Percentiles rank a stretch among this genome's conserved stretches.
These are phyloP conservation scores for Nitzschia sp. DNA, from an alignment of 108 stramenopile genomes.

Conservation along the genomic window DNA sequence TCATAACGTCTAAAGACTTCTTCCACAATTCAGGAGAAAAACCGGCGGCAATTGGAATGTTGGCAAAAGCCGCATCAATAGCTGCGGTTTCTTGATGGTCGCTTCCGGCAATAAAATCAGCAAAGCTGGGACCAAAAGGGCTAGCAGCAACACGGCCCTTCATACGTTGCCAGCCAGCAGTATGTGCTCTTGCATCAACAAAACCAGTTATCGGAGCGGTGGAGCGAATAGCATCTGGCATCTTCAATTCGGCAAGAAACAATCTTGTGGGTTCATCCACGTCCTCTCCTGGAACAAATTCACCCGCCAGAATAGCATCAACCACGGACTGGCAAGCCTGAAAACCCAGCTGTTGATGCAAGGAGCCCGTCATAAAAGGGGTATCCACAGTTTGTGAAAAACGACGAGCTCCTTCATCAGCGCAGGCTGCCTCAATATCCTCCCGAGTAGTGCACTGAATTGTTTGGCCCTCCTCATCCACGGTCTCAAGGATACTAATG, in stretches of 20 bases:
- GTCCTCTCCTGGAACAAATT: not conserved
- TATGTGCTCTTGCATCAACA: not conserved
- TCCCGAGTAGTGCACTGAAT: no score
- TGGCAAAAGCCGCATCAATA: not conserved
- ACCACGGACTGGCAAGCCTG: no score
- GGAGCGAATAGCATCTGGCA: not conserved
- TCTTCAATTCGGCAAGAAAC: not conserved
- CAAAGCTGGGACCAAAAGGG: constrained; percentile 1
- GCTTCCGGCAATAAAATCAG: no score
- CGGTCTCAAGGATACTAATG: no score
- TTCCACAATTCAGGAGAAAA: no score
- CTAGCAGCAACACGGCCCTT: not conserved
- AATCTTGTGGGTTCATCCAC: not conserved
- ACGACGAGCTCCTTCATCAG: not conserved
- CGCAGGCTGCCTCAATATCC: not conserved
- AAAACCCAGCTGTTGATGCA: not conserved
- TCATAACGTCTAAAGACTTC: constrained; percentile 4
- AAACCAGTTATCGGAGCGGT: not conserved
- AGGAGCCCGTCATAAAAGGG: not conserved
- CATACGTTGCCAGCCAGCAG: not conserved
- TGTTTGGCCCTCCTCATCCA: no score
- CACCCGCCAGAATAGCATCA: no score
- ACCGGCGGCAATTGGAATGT: not conserved
- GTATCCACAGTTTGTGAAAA: not conserved
- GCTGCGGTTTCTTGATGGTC: not conserved